Conservation (phyloP, 345 rosid species). For the Euphorbia peplus region DNA sequence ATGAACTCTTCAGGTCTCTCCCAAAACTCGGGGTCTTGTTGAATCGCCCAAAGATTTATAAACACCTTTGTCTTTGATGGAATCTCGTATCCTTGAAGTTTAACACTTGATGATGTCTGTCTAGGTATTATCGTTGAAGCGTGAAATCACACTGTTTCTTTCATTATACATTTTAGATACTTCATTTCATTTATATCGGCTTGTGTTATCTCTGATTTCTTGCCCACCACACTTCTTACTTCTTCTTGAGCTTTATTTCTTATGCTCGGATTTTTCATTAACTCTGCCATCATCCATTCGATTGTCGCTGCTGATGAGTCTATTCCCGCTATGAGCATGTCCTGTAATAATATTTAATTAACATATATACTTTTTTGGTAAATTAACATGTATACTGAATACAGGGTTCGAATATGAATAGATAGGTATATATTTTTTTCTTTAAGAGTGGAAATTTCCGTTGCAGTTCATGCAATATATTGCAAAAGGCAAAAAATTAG, state of each 20-base stretch:
- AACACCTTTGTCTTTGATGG: constrained; percentile 14
- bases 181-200: constrained; percentile 2
- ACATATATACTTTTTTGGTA: too few species aligned
- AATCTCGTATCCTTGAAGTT: constrained; percentile 12
- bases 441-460: too few species aligned
- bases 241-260: constrained; percentile 23
- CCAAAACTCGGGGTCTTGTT: constrained; percentile 11
- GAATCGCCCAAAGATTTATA: constrained; percentile 8
- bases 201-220: background rate
- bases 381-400: too few species aligned
- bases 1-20: constrained; percentile 9
- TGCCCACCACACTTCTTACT: constrained; percentile 13
- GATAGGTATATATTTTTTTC: too few species aligned
- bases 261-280: constrained; percentile 18
- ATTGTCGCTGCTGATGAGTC: constrained; percentile 13
- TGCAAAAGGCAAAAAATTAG: too few species aligned
- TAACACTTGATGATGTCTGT: constrained; percentile 10
- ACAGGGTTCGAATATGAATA: too few species aligned
- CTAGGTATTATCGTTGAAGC: background rate
- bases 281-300: constrained; percentile 34
- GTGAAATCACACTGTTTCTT: constrained; percentile 10
- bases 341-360: too few species aligned
- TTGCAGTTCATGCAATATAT: too few species aligned
- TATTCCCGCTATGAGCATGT: constrained; percentile 23
- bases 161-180: constrained; percentile 10